Percentiles rank a stretch among this genome's conserved stretches.
phyloP scores from a whole-genome alignment of 2,329 filamentous ascomycete species.

The Pseudocercospora fijiensis region DNA sequence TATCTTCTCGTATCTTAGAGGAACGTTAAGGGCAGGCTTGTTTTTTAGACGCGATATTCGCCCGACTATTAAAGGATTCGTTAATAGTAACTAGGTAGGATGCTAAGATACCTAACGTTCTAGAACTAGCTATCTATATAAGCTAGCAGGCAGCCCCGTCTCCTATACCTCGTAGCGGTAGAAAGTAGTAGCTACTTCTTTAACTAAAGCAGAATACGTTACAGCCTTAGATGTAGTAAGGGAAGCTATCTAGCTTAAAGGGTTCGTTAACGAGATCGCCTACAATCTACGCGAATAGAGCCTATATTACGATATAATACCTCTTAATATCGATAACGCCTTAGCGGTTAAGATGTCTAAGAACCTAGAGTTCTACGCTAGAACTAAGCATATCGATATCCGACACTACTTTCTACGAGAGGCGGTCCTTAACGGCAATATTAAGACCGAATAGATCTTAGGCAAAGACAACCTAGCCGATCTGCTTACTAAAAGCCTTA shows the following conservation, averaged over 20 bases:
- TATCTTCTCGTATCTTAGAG: neutral
- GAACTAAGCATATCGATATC: conserved; percentile 4
- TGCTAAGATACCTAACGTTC: neutral
- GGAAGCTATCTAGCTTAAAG: conserved; percentile 5
- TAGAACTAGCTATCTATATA: neutral
- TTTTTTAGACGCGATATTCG: neutral
- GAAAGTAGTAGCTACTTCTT: neutral
- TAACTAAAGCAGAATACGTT: neutral
- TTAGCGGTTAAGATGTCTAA: neutral
- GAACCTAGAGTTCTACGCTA: conserved; percentile 4
- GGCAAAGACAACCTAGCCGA: neutral
- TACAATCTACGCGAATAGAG: too few relatives aligned
- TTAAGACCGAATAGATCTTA: conserved; percentile 5
- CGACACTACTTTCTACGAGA: neutral
- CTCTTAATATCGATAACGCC: neutral
- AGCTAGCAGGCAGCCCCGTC: neutral
- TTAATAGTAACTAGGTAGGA: conserved; percentile 1
- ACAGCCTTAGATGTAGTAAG: too few relatives aligned
- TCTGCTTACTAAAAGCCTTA: conserved; percentile 1
- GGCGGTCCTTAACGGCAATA: neutral
- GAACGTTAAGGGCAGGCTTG: neutral
- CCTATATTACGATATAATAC: neutral
- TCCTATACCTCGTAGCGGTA: neutral
- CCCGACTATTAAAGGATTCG: neutral
- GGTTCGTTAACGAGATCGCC: neutral